Base-by-base conservation (phyloP, 345 rosid species). In the Ceriops decandra region DNA sequence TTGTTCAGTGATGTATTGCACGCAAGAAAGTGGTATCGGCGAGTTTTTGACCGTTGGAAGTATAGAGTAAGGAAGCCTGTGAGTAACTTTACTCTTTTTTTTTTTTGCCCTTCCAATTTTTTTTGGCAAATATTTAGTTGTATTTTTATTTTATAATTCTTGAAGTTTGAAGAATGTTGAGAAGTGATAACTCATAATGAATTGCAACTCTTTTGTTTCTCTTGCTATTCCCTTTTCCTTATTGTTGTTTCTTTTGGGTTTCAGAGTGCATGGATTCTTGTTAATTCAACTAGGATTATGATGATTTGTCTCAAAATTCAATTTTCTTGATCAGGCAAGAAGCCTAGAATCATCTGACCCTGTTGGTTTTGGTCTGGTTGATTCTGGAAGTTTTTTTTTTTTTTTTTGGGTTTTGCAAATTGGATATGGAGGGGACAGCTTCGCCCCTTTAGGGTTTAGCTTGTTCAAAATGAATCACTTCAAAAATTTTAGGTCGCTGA, bases 41-140 rank as follows among this genome's bases (percentile, higher is more conserved):
- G 27, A 26, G 21, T 30, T 49, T 73, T 66, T 72, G 70, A 75
- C 80, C 83, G 76, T 77, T 82, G 58, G 72, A 51, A 62, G 49
- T 4, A 36, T 31, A 15, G 28, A 73, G 35, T 59, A 7, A 31
- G 67, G 36, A 62, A 22, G 19, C 15, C 42, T 47, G 75, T 67
- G 47, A 63, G 63, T 75, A 61, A 56, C n/a, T 9, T 26, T 15
- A 30, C 22, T 33, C 7, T 70, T 11, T 26, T 47, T 28, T 57
- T 70, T 11, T 26, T 47, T 28, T 57, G 38, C 7, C 26, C 19
- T 49, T 21, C 31, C 21, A 8, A n/a, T 5, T 42, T 26, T 28
- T 11, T 64, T 17, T 51, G 3, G 3, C 7, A 9, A 0, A 6
- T 22, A 56, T 10, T 56, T 5, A 56, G 16, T 56, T 3, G 15